Base-by-base conservation (phyloP, 768 basidiomycete species). In the Punctularia strigosozonata region DNA sequence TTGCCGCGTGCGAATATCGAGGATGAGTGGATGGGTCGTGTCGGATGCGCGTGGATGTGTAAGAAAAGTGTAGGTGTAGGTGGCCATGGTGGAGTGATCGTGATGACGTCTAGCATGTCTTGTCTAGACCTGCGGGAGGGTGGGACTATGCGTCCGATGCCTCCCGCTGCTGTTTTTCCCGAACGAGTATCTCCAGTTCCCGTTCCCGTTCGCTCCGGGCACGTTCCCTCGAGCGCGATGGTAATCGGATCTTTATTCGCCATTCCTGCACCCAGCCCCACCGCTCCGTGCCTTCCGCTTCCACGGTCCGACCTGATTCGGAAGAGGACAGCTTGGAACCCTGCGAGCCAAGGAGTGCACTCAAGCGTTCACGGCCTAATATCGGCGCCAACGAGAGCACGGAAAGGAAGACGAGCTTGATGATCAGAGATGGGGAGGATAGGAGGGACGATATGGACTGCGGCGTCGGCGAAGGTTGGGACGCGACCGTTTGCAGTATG, bases 321-420 rank as follows among this genome's bases (percentile, higher is more conserved):
- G 50, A 38, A 37, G 52, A 38, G 50, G 65, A 57, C 33, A 86
- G 66, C 56, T 85, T 62, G 17, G 65, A 57, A 8, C 20, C 20
- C 10, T 28, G 75, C 73, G 5, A 88, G 62, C 41, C 68, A 65
- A 39, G n/a, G n/a, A n/a, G n/a, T n/a, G n/a, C n/a, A n/a, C n/a
- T n/a, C n/a, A n/a, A n/a, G n/a, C n/a, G n/a, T n/a, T 80, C 75
- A 20, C 83, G 74, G 17, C 78, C 81, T 4, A 94, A 63, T 37
- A 94, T 86, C 12, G 91, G 91, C 12, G 90, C 80, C 8, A 94
- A 71, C 31, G 88, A 89, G 43, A 97, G 59, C 51, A 82, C 71
- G 17, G 88, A 85, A 6, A 97, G 63, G 46, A 87, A 71, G 18
- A 80, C 71, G 43, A 97, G 77, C 57, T 94, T 94, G 49, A 77